Conservation (phyloP, 2,329 filamentous ascomycete species). For the Epicoccum nigrum region DNA sequence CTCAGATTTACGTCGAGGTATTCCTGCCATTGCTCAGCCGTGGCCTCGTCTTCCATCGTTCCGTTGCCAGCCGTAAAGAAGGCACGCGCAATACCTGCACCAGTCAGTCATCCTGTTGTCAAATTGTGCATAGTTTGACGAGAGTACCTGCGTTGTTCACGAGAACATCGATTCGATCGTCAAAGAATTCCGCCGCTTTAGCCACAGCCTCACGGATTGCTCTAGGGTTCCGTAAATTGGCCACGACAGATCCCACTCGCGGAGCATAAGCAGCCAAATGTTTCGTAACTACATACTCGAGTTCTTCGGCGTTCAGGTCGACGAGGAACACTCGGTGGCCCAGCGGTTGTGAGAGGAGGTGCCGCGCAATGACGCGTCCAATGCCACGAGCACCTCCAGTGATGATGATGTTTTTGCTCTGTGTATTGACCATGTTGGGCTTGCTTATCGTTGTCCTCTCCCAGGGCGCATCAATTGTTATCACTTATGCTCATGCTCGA, state of each 20-base stretch:
- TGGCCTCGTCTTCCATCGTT: slow-evolving; percentile 32
- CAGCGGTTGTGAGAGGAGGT: slow-evolving; percentile 43
- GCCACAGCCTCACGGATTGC: slow-evolving; percentile 42
- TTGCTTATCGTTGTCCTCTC: not conserved
- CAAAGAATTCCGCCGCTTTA: slow-evolving; percentile 47
- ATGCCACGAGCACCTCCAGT: slow-evolving; percentile 53
- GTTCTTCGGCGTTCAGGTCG: slow-evolving; percentile 51
- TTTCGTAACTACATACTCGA: slow-evolving; percentile 31
- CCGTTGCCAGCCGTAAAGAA: slow-evolving; percentile 33
- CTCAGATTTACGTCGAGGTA: slow-evolving; percentile 32
- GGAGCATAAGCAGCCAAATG: slow-evolving; percentile 43
- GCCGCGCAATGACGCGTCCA: slow-evolving; percentile 51
- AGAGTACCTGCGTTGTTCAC: slow-evolving; percentile 36
- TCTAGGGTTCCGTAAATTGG: slow-evolving; percentile 47
- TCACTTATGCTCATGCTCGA: not conserved
- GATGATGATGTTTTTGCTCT: slow-evolving; percentile 42
- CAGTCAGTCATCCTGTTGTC: not conserved
- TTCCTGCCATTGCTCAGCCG: slow-evolving; percentile 31
- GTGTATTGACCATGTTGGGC: slow-evolving; percentile 23
- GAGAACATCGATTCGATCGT: slow-evolving; percentile 36
- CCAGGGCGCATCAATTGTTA: not conserved
- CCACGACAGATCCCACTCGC: slow-evolving; percentile 32
- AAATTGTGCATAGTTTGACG: too few relatives aligned
- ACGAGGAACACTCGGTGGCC: slow-evolving; percentile 54
- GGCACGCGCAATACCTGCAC: slow-evolving; percentile 25